phyloP scores from a whole-genome alignment of 192 early-diverging fungal species.

The Umbelopsis isabellina region DNA sequence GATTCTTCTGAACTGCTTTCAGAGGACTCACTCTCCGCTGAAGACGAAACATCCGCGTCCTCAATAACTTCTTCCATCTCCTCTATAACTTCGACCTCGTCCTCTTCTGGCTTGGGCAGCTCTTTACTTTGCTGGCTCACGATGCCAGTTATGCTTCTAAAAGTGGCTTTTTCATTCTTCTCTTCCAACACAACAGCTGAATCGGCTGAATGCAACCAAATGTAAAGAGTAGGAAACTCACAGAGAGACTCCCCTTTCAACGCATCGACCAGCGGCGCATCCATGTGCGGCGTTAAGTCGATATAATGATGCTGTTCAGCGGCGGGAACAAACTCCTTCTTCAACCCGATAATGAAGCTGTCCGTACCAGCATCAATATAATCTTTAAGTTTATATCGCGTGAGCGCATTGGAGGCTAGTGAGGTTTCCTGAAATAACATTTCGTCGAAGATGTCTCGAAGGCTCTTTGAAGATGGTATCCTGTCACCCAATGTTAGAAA shows the following conservation, averaged over 20 bases:
- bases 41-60: background rate
- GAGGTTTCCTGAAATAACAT: slow-evolving; percentile 27
- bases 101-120: background rate
- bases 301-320: slow-evolving; percentile 14
- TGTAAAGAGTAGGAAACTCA: slow-evolving; percentile 39
- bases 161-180: background rate
- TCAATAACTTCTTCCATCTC: background rate
- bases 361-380: slow-evolving; percentile 28
- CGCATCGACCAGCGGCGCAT: slow-evolving; percentile 20
- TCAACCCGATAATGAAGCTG: slow-evolving; percentile 31
- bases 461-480: slow-evolving; percentile 21
- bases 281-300: slow-evolving; percentile 26
- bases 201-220: slow-evolving; percentile 25
- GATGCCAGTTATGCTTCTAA: background rate
- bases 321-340: slow-evolving; percentile 28
- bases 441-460: slow-evolving; percentile 31
- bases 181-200: background rate
- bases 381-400: slow-evolving; percentile 27
- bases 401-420: slow-evolving; percentile 22
- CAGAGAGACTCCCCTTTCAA: slow-evolving; percentile 32
- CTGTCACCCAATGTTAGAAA: slow-evolving; percentile 3
- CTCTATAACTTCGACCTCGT: background rate
- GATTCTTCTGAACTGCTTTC: background rate
- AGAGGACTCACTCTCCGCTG: background rate
- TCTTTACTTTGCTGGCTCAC: background rate